phyloP scores from a whole-genome alignment of 2,329 filamentous ascomycete species.

The Aspergillus persii region DNA sequence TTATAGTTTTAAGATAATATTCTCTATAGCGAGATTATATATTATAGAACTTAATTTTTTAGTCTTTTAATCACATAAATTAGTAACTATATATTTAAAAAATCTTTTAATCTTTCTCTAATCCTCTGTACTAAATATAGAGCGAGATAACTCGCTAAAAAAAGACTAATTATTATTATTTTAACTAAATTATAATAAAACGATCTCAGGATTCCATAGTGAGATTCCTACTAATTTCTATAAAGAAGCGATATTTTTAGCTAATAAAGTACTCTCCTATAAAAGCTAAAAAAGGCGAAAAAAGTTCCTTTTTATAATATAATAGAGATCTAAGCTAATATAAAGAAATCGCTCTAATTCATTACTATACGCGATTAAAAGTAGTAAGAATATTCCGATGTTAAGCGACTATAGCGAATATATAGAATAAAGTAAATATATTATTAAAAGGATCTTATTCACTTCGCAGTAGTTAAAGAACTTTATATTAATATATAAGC shows the following conservation, averaged over 20 bases:
- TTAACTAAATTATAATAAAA: neutral
- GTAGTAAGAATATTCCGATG: constrained; percentile 4
- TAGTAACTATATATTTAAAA: neutral
- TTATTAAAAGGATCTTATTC: constrained; percentile 7
- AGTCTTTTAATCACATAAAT: constrained; percentile 1
- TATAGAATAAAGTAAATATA: constrained; percentile 6
- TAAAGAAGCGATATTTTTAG: neutral
- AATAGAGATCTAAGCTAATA: neutral
- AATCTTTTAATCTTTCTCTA: no score
- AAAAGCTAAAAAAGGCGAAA: neutral
- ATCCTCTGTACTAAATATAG: neutral
- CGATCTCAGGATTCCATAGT: neutral
- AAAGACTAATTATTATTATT: neutral
- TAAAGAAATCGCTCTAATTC: constrained; percentile 1
- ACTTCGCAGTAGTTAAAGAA: constrained; percentile 5
- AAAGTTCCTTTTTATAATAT: constrained; percentile 3
- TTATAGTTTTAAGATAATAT: neutral
- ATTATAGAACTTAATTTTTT: no score
- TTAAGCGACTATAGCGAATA: constrained; percentile 7
- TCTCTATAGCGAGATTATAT: neutral
- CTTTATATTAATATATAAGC: constrained; percentile 9
- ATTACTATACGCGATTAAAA: neutral
- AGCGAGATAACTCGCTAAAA: neutral
- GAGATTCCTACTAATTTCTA: neutral
- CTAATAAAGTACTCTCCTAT: neutral